Evolutionary conservation across 176 grass and related monocot species (phyloP).

Genomic region (Calamus simplicifolius): DNA sequence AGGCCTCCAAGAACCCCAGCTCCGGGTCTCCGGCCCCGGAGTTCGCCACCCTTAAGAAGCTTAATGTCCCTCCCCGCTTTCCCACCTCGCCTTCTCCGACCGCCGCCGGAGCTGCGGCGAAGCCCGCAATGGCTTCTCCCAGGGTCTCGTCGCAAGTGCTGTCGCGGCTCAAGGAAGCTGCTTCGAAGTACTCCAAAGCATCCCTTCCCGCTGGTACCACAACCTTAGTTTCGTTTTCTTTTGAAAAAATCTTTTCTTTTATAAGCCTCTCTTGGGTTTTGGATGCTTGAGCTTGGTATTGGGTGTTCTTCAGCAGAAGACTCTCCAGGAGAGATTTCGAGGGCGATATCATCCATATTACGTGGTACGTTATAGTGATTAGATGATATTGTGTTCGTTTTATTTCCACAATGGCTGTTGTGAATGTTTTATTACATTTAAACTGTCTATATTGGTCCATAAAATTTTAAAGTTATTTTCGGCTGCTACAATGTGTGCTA

Average conservation of each 20-base stretch:
- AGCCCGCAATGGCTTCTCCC: not conserved
- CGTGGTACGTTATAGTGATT: conserved; percentile 6
- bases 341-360: conserved; percentile 8
- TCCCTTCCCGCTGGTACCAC: not conserved
- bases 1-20: not conserved
- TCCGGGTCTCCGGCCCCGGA: not conserved
- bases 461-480: no score
- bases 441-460: no score
- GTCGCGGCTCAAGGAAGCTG: conserved; percentile 2
- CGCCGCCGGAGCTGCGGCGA: not conserved
- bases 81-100: not conserved
- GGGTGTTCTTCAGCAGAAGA: not conserved
- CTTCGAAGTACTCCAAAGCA: conserved; percentile 1
- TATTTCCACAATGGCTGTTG: not conserved
- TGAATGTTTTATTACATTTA: no score
- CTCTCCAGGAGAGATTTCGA: not conserved
- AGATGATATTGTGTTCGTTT: not conserved
- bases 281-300: no score
- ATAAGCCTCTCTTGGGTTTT: not conserved
- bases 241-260: not conserved
- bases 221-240: not conserved
- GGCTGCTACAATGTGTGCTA: no score
- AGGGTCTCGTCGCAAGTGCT: conserved; percentile 6
- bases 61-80: not conserved
- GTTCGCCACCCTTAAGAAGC: not conserved